Percentiles rank a stretch among this genome's conserved stretches.
phyloP scores from a whole-genome alignment of 805 yeast species.

The Schizosaccharomyces pombe region ASM294v3 CU329670.1:2545501-2546000 shows the following conservation, averaged over 20 bases:
- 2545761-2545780: constrained; percentile 14
- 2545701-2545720: background rate
- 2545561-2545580: background rate
- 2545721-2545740: background rate
- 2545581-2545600: background rate
- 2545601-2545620: background rate
- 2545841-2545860: constrained; percentile 41
- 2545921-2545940: constrained; percentile 41
- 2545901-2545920: constrained; percentile 58
- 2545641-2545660: background rate
- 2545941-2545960: constrained; percentile 33
- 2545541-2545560: background rate
- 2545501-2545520: background rate
- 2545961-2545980: constrained; percentile 36
- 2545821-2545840: constrained; percentile 35
- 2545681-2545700: background rate
- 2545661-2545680: background rate
- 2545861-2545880: constrained; percentile 25
- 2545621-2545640: background rate
- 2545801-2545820: constrained; percentile 51
- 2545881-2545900: constrained; percentile 20
- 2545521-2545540: background rate
- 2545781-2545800: constrained; percentile 68
- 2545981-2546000: constrained; percentile 36
- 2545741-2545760: background rate